These are phyloP conservation scores for Pholiota conissans DNA, from an alignment of 768 basidiomycete species.

Conservation along the genomic window DNA sequence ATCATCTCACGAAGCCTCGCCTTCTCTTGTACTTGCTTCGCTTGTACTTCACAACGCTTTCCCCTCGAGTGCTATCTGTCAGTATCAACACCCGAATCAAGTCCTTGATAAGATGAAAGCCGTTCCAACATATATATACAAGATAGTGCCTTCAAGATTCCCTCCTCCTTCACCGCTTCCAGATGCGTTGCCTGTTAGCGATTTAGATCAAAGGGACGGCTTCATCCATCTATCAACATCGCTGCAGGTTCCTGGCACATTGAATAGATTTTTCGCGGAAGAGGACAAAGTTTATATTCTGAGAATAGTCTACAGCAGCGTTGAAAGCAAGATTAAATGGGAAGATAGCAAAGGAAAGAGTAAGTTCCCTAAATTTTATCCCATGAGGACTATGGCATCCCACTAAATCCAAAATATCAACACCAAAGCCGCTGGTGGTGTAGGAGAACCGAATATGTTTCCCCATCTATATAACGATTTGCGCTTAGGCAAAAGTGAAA, in stretches of 20 bases:
- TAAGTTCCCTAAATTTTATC: constrained; percentile 1
- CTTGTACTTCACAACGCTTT: no score
- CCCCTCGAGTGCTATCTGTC: no score
- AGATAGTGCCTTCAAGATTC: constrained; percentile 47
- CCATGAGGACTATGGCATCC: background rate
- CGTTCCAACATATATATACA: constrained; percentile 58
- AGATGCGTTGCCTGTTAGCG: constrained; percentile 45
- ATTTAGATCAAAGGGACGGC: constrained; percentile 43
- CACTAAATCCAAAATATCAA: background rate
- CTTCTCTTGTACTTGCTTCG: no score
- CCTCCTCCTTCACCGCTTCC: constrained; percentile 45
- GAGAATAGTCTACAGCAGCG: constrained; percentile 38
- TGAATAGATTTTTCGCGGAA: constrained; percentile 44
- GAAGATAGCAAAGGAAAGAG: constrained; percentile 42
- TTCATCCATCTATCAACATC: constrained; percentile 61
- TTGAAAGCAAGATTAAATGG: constrained; percentile 47
- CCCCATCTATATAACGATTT: constrained; percentile 55
- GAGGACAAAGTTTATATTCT: constrained; percentile 41
- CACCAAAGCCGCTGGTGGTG: constrained; percentile 38
- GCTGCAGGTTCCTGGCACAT: constrained; percentile 46
- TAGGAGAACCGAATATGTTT: constrained; percentile 46
- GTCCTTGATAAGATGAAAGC: background rate
- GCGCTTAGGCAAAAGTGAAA: constrained; percentile 41
- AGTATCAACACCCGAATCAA: no score
- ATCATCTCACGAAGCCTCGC: no score